Evolutionary conservation across 208 protist species (phyloP).

Genomic region (Porcisia deanei): DNA sequence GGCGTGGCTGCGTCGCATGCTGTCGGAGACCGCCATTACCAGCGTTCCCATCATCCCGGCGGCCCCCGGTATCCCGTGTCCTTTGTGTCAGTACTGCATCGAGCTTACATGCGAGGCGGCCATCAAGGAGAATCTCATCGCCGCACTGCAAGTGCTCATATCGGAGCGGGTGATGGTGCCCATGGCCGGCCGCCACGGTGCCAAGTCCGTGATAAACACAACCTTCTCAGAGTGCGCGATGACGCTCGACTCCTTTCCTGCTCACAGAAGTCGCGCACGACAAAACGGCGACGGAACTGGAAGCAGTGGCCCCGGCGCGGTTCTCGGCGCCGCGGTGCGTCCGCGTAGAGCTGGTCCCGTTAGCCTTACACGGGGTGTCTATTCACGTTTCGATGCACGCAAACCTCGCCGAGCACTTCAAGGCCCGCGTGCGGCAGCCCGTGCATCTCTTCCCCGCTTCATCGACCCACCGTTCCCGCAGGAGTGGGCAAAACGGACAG

Average conservation of each 20-base stretch:
- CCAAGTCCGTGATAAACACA: constrained; percentile 18
- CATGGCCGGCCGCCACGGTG: constrained; percentile 21
- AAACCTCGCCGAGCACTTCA: constrained; percentile 31
- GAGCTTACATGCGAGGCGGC: constrained; percentile 25
- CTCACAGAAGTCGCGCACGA: not conserved
- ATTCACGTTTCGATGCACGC: constrained; percentile 40
- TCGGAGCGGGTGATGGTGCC: constrained; percentile 25
- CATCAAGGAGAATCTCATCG: constrained; percentile 25
- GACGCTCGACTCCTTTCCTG: constrained; percentile 22
- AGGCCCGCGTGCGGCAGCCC: constrained; percentile 27
- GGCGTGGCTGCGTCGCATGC: constrained; percentile 25
- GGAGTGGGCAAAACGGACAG: constrained; percentile 26
- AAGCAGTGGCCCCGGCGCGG: constrained; percentile 9
- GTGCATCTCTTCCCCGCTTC: constrained; percentile 15
- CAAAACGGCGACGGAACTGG: not conserved
- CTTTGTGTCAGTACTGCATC: constrained; percentile 42
- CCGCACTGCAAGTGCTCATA: constrained; percentile 14
- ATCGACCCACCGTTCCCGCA: constrained; percentile 44
- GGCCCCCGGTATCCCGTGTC: constrained; percentile 7
- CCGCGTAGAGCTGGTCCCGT: constrained; percentile 33
- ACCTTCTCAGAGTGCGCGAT: constrained; percentile 7
- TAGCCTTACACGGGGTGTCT: constrained; percentile 24
- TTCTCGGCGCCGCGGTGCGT: constrained; percentile 34
- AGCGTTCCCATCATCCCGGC: constrained; percentile 22
- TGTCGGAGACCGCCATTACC: constrained; percentile 21